Conservation (phyloP, 306 rosid species). For the Coriaria nepalensis region DNA sequence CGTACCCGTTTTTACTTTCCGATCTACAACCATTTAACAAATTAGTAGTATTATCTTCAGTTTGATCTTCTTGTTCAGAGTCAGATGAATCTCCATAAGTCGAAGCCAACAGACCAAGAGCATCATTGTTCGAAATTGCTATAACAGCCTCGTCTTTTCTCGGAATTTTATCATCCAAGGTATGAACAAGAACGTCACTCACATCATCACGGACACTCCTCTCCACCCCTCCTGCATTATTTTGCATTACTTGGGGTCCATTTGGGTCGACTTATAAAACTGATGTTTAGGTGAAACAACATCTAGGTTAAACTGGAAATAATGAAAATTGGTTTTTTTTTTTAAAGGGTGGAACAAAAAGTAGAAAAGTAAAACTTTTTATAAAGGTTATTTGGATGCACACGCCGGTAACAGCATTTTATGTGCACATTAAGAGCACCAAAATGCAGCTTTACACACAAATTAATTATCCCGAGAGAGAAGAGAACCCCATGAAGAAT, state of each 20-base stretch:
- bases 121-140: constrained; percentile 32
- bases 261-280: too few relatives aligned
- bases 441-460: background rate
- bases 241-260: too few relatives aligned
- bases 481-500: constrained; percentile 1
- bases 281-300: too few relatives aligned
- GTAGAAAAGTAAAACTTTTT: too few relatives aligned
- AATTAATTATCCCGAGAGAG: constrained; percentile 3
- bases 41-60: constrained; percentile 25
- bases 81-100: constrained; percentile 85
- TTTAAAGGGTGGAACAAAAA: too few relatives aligned
- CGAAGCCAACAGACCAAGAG: constrained; percentile 79
- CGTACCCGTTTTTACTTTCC: constrained; percentile 27
- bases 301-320: too few relatives aligned
- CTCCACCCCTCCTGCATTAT: constrained; percentile 36
- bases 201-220: constrained; percentile 24
- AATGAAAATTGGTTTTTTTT: too few relatives aligned
- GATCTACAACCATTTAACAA: constrained; percentile 23
- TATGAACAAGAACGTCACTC: constrained; percentile 30
- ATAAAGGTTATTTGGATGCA: too few relatives aligned
- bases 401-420: too few relatives aligned
- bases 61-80: constrained; percentile 69
- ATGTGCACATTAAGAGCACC: too few relatives aligned
- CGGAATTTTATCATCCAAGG: constrained; percentile 23
- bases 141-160: constrained; percentile 19